Conservation (phyloP, 2,329 filamentous ascomycete genomes). For the Xylaria sp. region DNA sequence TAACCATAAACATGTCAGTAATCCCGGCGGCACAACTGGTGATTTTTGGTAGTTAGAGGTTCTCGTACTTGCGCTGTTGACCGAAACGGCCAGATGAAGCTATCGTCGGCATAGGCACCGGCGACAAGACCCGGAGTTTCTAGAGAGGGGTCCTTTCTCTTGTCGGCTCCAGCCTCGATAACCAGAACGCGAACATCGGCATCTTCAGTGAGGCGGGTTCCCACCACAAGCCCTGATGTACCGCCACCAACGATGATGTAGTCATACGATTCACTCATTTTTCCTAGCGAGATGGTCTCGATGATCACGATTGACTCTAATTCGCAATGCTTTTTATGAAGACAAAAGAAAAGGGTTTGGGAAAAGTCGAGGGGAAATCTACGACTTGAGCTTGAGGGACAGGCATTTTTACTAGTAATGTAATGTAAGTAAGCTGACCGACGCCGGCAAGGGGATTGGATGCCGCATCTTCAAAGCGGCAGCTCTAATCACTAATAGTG, state of each 20-base stretch:
- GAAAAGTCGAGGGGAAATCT: not conserved
- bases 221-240: conserved; percentile 60
- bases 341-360: not conserved
- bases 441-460: conserved; percentile 21
- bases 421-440: conserved; percentile 35
- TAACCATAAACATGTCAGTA: conserved; percentile 18
- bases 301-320: not conserved
- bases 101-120: conserved; percentile 40
- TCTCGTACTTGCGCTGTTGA: conserved; percentile 49
- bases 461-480: conserved; percentile 24
- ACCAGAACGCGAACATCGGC: conserved; percentile 51
- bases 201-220: conserved; percentile 54
- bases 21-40: not conserved
- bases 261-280: conserved; percentile 52
- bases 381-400: conserved; percentile 7
- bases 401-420: conserved; percentile 18
- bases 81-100: conserved; percentile 55
- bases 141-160: conserved; percentile 50
- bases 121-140: conserved; percentile 50
- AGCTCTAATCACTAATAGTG: conserved; percentile 25
- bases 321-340: not conserved
- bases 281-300: not conserved
- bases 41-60: not conserved
- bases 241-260: conserved; percentile 62
- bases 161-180: conserved; percentile 53